A percentile compares a stretch with the other conserved stretches of the same genome.
These are phyloP conservation scores for Fusarium sp. DNA, from an alignment of 2,329 filamentous ascomycete genomes.

Conservation along the genomic window DNA sequence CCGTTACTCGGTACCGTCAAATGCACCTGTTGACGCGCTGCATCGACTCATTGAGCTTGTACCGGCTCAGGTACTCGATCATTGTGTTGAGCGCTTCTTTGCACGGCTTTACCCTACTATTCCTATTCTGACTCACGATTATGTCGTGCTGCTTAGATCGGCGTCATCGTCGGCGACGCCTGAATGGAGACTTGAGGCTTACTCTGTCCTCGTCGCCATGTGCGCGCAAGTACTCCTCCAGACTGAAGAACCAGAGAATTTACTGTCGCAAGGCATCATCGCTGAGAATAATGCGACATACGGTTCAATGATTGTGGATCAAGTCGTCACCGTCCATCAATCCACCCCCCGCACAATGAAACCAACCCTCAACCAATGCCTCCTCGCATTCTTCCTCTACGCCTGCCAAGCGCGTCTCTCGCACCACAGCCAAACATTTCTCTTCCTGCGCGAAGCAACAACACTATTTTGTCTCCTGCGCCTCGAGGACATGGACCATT, in stretches of 20 bases:
- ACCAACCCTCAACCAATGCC: conserved; percentile 52
- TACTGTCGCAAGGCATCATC: conserved; percentile 47
- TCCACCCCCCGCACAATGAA: conserved; percentile 46
- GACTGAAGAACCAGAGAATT: conserved; percentile 49
- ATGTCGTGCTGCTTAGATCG: conserved; percentile 46
- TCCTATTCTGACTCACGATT: conserved; percentile 53
- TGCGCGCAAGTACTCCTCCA: conserved; percentile 55
- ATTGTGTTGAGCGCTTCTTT: conserved; percentile 54
- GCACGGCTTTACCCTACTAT: conserved; percentile 54
- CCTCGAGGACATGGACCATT: conserved; percentile 41
- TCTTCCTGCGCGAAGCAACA: conserved; percentile 56
- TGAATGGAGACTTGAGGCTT: conserved; percentile 47
- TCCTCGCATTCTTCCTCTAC: conserved; percentile 57
- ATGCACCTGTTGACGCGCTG: conserved; percentile 6
- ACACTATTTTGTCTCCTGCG: conserved; percentile 52
- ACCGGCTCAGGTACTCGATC: conserved; percentile 47
- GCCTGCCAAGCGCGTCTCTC: conserved; percentile 55
- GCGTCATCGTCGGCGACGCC: conserved; percentile 25
- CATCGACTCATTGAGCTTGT: conserved; percentile 49
- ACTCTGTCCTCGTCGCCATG: conserved; percentile 51
- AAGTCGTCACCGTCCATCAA: conserved; percentile 49
- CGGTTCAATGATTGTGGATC: conserved; percentile 51
- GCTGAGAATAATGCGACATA: conserved; percentile 51
- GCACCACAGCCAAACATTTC: conserved; percentile 56
- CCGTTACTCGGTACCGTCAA: neutral